phyloP scores from a whole-genome alignment of 768 basidiomycete species.

The Psilocybe azurescens region DNA sequence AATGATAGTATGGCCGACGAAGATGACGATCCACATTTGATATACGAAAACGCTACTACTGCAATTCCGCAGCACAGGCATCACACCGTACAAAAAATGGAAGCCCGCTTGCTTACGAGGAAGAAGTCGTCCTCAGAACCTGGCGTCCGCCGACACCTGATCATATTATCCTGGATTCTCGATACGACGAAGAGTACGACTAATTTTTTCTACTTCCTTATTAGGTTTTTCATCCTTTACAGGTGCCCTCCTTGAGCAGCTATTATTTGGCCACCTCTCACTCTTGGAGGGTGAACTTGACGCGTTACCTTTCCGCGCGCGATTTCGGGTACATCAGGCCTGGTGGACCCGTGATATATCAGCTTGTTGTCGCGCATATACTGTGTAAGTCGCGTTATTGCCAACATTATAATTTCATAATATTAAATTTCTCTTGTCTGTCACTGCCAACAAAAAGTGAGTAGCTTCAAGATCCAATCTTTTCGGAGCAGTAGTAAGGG shows the following conservation, averaged over 20 bases:
- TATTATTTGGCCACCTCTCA: constrained; percentile 11
- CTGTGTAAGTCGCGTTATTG: constrained; percentile 18
- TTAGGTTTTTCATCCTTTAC: constrained; percentile 21
- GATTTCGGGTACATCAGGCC: background rate
- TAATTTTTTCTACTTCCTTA: constrained; percentile 21
- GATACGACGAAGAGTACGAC: constrained; percentile 47
- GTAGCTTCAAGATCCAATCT: background rate
- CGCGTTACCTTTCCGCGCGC: background rate
- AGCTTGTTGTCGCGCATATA: constrained; percentile 1
- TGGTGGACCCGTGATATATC: too few relatives aligned
- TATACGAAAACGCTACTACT: background rate
- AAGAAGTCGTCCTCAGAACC: constrained; percentile 44
- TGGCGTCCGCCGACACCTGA: constrained; percentile 49
- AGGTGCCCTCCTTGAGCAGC: constrained; percentile 29
- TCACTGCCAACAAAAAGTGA: background rate
- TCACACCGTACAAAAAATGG: background rate
- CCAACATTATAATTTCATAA: constrained; percentile 9
- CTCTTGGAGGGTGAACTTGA: constrained; percentile 17
- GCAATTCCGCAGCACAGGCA: background rate
- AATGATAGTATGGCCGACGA: background rate
- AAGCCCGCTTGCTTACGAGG: constrained; percentile 9
- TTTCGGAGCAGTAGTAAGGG: background rate
- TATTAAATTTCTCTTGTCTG: constrained; percentile 8
- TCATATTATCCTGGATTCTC: constrained; percentile 24
- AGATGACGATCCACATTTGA: background rate